These are phyloP conservation scores for Edaphochlamys debaryana DNA, from an alignment of 139 green algal species.

Conservation along the genomic window DNA sequence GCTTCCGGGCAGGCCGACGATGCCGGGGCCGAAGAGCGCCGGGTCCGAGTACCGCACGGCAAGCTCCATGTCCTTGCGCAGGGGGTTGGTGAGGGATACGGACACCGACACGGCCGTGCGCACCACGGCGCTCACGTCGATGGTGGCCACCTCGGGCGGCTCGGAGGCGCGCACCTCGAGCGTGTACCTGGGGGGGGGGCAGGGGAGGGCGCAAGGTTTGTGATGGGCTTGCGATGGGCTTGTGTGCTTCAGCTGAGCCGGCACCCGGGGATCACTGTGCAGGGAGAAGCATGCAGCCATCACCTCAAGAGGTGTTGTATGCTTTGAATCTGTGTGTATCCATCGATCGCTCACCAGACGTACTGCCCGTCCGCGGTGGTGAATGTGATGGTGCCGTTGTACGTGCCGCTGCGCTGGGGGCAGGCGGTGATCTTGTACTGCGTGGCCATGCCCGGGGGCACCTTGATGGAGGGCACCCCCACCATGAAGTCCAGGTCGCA, in stretches of 20 bases:
- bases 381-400: conserved; percentile 72
- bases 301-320: too few species aligned
- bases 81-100: conserved; percentile 59
- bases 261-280: too few species aligned
- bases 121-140: conserved; percentile 62
- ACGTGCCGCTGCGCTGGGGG: conserved; percentile 53
- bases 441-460: conserved; percentile 17
- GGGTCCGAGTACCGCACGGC: conserved; percentile 51
- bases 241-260: not conserved
- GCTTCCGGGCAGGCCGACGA: conserved; percentile 46
- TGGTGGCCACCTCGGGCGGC: conserved; percentile 63
- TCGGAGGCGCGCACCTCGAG: conserved; percentile 67
- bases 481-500: conserved; percentile 67
- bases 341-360: conserved; percentile 78
- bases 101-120: conserved; percentile 50
- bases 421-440: conserved; percentile 54
- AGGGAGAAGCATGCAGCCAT: too few species aligned
- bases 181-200: conserved; percentile 49
- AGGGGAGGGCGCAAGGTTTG: not conserved
- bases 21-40: conserved; percentile 56
- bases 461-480: conserved; percentile 47
- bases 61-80: conserved; percentile 55
- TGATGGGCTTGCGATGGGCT: not conserved
- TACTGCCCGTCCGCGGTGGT: conserved; percentile 67
- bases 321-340: too few species aligned